A percentile compares a stretch with the other conserved stretches of the same genome.
These are phyloP conservation scores for Alternaria brassicae DNA, from an alignment of 2,329 filamentous ascomycete genomes.

Conservation along the genomic window DNA sequence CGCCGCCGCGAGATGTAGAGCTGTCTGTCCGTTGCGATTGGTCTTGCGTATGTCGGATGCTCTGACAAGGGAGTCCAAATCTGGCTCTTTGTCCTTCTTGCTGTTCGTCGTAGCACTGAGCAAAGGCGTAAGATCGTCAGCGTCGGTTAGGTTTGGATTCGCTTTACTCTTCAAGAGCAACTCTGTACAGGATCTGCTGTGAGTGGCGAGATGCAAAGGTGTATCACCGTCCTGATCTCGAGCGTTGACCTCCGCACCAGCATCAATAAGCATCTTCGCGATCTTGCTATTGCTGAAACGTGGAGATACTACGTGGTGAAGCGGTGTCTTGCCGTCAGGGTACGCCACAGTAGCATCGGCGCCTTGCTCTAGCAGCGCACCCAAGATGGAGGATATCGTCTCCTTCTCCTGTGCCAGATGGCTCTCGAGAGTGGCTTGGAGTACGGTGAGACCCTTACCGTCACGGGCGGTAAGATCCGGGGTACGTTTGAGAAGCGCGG, in stretches of 20 bases:
- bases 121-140: slow-evolving; percentile 33
- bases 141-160: slow-evolving; percentile 25
- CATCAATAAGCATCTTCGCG: slow-evolving; percentile 32
- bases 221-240: slow-evolving; percentile 37
- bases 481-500: slow-evolving; percentile 37
- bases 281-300: slow-evolving; percentile 26
- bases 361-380: slow-evolving; percentile 34
- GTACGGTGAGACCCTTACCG: slow-evolving; percentile 30
- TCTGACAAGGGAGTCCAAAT: slow-evolving; percentile 35
- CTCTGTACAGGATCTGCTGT: slow-evolving; percentile 33
- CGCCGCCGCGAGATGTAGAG: slow-evolving; percentile 40
- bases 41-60: slow-evolving; percentile 29
- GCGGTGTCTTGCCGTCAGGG: slow-evolving; percentile 39
- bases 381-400: slow-evolving; percentile 28
- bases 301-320: slow-evolving; percentile 36
- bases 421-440: slow-evolving; percentile 38
- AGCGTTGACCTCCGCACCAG: slow-evolving; percentile 30
- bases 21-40: slow-evolving; percentile 25
- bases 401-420: slow-evolving; percentile 35
- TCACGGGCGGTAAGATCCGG: slow-evolving; percentile 37
- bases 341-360: slow-evolving; percentile 33
- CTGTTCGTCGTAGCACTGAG: slow-evolving; percentile 20
- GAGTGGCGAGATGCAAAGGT: slow-evolving; percentile 35
- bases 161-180: slow-evolving; percentile 35
- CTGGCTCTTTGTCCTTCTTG: slow-evolving; percentile 28